Evolutionary conservation across 2,329 filamentous ascomycete species (phyloP).

Genomic region (Hirsutella rhossiliensis): DNA sequence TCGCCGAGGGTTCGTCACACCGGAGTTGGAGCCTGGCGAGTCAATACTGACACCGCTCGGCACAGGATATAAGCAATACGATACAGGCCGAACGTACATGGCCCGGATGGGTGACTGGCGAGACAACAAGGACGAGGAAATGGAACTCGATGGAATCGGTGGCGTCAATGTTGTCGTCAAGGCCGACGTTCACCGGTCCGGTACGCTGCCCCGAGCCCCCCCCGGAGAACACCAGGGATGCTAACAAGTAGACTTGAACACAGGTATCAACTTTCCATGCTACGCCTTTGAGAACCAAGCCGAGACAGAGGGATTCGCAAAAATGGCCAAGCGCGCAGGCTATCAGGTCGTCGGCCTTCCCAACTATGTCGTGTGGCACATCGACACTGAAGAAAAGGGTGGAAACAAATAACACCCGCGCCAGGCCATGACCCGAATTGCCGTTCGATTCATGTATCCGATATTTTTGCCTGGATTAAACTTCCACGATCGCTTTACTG

Average conservation of each 20-base stretch:
- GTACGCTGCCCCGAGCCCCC: constrained; percentile 31
- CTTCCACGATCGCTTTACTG: constrained; percentile 6
- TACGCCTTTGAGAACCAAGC: constrained; percentile 98
- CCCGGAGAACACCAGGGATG: neutral
- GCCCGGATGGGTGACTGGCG: constrained; percentile 85
- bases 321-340: constrained; percentile 94
- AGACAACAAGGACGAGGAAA: constrained; percentile 81
- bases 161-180: constrained; percentile 97
- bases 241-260: neutral
- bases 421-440: neutral
- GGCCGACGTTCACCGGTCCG: constrained; percentile 90
- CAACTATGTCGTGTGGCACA: constrained; percentile 98
- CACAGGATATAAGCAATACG: constrained; percentile 80
- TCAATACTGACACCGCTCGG: constrained; percentile 8
- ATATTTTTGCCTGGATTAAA: constrained; percentile 10
- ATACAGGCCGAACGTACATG: constrained; percentile 85
- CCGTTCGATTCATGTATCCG: constrained; percentile 10
- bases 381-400: constrained; percentile 89
- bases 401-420: constrained; percentile 48
- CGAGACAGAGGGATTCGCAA: constrained; percentile 96
- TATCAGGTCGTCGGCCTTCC: constrained; percentile 87
- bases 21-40: neutral
- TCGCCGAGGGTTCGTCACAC: constrained; percentile 65
- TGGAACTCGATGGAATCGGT: constrained; percentile 88
- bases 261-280: constrained; percentile 92